Conservation (phyloP, 106 monocot species). For the Allium sativum region DNA sequence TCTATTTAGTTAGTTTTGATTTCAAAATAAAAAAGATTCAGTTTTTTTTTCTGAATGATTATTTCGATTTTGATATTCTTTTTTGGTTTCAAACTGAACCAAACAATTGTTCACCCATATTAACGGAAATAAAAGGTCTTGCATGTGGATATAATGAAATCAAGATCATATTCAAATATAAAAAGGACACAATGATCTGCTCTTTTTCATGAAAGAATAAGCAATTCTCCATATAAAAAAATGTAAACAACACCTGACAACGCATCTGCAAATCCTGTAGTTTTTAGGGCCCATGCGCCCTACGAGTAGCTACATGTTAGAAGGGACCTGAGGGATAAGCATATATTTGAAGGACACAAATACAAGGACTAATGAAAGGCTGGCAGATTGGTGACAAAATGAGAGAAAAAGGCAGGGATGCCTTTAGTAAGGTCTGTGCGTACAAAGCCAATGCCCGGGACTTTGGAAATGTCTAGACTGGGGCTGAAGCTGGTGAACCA, state of each 20-base stretch:
- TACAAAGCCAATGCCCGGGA: conserved; percentile 16
- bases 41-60: too few species aligned
- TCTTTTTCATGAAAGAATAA: too few species aligned
- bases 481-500: conserved; percentile 2
- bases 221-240: too few species aligned
- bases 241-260: conserved; percentile 11
- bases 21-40: too few species aligned
- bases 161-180: too few species aligned
- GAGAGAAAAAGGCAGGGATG: conserved; percentile 15
- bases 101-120: too few species aligned
- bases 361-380: conserved; percentile 7
- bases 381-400: conserved; percentile 14
- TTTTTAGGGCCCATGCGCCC: conserved; percentile 8
- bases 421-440: conserved; percentile 8
- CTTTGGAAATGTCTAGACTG: conserved; percentile 5
- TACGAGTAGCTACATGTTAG: conserved; percentile 6
- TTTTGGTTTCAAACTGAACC: too few species aligned
- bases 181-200: too few species aligned
- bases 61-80: too few species aligned
- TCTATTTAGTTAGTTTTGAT: too few species aligned
- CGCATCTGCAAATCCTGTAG: conserved; percentile 10
- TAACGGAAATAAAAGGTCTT: too few species aligned
- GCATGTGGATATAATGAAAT: too few species aligned
- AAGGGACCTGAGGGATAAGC: conserved; percentile 6
- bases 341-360: conserved; percentile 14